A percentile compares a stretch with the other conserved stretches of the same genome.
Conservation (phyloP, 1,284 basidiomycete genomes). For the Cryptococcus sp. region DNA sequence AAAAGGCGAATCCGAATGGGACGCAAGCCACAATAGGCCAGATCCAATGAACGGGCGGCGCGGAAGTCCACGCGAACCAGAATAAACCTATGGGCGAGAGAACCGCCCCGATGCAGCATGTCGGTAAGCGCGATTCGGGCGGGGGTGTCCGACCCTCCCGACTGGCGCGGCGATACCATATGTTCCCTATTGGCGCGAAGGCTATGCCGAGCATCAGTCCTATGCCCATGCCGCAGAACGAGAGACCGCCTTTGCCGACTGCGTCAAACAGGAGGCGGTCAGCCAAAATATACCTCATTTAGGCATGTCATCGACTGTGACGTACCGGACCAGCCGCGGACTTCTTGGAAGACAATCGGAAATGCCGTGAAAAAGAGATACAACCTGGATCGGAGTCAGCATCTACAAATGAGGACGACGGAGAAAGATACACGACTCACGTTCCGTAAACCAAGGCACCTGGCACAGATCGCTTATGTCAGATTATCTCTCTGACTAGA, state of each 20-base stretch:
- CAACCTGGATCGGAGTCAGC: constrained; percentile 17
- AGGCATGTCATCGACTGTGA: background rate
- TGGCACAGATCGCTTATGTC: background rate
- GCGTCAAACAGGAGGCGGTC: constrained; percentile 48
- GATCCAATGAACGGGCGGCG: constrained; percentile 63
- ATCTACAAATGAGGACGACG: background rate
- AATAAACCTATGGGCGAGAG: constrained; percentile 65
- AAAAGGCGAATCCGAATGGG: constrained; percentile 64
- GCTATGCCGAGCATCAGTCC: constrained; percentile 57
- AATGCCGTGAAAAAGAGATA: constrained; percentile 52
- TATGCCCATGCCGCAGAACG: constrained; percentile 66
- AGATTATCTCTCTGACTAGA: background rate
- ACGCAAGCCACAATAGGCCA: constrained; percentile 64
- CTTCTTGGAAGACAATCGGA: constrained; percentile 63
- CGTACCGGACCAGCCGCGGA: constrained; percentile 52
- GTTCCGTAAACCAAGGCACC: constrained; percentile 41
- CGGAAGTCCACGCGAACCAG: constrained; percentile 63
- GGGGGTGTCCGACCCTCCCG: constrained; percentile 61
- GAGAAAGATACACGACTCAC: background rate
- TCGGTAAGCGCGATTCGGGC: constrained; percentile 60
- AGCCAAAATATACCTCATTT: background rate
- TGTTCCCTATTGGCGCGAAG: constrained; percentile 57
- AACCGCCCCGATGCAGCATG: constrained; percentile 61
- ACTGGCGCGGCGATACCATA: constrained; percentile 61
- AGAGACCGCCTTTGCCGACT: constrained; percentile 61